Percentiles rank a stretch among this genome's conserved stretches.
phyloP scores from a whole-genome alignment of 495 filamentous ascomycete species.

The Viridothelium virens region DNA sequence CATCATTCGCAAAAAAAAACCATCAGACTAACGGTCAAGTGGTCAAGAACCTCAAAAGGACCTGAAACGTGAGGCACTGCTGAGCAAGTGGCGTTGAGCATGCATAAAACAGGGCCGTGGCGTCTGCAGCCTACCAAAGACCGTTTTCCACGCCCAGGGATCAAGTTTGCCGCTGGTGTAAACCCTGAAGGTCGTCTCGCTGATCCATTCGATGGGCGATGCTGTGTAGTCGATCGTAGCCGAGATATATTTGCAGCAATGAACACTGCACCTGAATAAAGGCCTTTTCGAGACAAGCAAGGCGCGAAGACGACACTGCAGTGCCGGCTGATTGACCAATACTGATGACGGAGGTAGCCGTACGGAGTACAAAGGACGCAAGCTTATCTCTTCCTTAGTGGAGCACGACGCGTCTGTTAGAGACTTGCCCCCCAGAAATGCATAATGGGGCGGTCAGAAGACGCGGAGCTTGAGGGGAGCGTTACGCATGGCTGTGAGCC shows the following conservation, averaged over 20 bases:
- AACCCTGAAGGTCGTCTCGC: background rate
- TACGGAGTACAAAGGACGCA: background rate
- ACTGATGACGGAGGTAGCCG: too few species aligned
- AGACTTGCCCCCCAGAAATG: background rate
- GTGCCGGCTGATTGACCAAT: too few species aligned
- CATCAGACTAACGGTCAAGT: background rate
- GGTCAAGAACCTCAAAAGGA: background rate
- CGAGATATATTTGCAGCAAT: too few species aligned
- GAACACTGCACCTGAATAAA: too few species aligned
- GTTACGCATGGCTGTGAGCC: too few species aligned
- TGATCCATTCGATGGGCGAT: too few species aligned
- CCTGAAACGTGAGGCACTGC: background rate
- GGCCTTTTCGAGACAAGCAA: too few species aligned
- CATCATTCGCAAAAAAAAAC: too few species aligned
- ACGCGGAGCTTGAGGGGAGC: too few species aligned
- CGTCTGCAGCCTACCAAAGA: constrained; percentile 4
- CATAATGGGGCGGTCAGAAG: constrained; percentile 5
- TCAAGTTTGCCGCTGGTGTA: background rate
- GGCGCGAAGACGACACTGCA: too few species aligned
- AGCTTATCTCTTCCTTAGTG: background rate
- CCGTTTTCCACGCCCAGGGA: background rate
- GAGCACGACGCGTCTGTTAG: background rate
- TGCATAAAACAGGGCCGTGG: background rate
- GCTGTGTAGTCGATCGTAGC: too few species aligned
- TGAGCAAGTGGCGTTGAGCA: background rate